Base-by-base conservation (phyloP, 176 grass and related monocot species). In the Eleusine indica region DNA sequence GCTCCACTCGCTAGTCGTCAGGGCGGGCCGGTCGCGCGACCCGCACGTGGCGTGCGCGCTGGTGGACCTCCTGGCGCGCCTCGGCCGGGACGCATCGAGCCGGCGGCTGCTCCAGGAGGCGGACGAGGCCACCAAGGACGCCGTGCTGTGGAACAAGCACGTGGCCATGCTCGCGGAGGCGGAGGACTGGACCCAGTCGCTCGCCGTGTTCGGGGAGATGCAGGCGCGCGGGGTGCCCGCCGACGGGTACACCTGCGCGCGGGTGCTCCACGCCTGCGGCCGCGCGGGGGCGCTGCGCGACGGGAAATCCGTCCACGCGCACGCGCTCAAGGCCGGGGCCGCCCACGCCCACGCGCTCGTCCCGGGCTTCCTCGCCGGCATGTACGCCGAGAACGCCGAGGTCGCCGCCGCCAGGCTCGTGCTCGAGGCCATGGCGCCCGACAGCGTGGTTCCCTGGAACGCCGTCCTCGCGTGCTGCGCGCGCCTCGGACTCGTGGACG, bases 61-160 rank as follows among this genome's bases (percentile, higher is more conserved):
- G 64, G 86, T 91, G 62, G 91, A 97, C 62, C 79, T 97, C 54
- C 91, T 94, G 49, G 87, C 83, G 41, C 81, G 62, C 61, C 87
- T 88, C 53, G 86, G 89, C 15, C 75, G 87, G 12, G 38, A 37
- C 19, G 56, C 79, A 11, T 94, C 84, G 1, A 43, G 85, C 30
- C 29, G 82, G 16, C 75, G 83, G n/a, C 42, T 97, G 46, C 92
- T 94, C 17, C 51, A 74, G 66, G 91, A 90, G 37, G 71, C 70
- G 2, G 66, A 60, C 0, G 72, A 47, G 14, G 46, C 9, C 8
- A 3, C 14, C 0, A 68, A 82, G 68, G 91, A 97, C 72, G 37
- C 76, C 7, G 89, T 94, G 51, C 84, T 97, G 62, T 97, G 91
- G 94, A 97, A 97, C 80, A 93, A 91, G 69, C 88, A 90, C 43